phyloP scores from a whole-genome alignment of 2,329 filamentous ascomycete genomes.

The Ophiostoma angusticollis region DNA sequence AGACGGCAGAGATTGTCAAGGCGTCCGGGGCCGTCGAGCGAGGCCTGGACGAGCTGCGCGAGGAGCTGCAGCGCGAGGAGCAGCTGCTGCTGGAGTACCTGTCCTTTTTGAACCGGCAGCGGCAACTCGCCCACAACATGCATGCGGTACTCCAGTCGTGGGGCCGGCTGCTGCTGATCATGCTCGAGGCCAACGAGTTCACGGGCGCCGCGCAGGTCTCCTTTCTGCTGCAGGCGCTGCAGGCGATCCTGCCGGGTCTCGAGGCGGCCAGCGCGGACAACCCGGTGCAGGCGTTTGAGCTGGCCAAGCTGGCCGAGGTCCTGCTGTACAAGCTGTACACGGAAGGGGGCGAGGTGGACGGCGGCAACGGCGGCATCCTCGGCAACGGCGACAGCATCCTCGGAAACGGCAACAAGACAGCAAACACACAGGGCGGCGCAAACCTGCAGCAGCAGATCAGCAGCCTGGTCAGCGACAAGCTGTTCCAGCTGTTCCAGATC shows the following conservation, averaged over 20 bases:
- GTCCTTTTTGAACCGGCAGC: slow-evolving; percentile 48
- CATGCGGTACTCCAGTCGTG: slow-evolving; percentile 66
- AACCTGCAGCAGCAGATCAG: slow-evolving; percentile 29
- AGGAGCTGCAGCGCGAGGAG: slow-evolving; percentile 44
- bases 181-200: slow-evolving; percentile 72
- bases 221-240: slow-evolving; percentile 75
- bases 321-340: slow-evolving; percentile 61
- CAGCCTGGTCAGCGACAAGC: slow-evolving; percentile 73
- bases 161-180: slow-evolving; percentile 72
- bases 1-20: slow-evolving; percentile 46
- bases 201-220: slow-evolving; percentile 57
- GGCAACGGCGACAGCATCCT: neutral
- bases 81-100: slow-evolving; percentile 47
- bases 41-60: slow-evolving; percentile 28
- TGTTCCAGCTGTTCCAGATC: slow-evolving; percentile 83
- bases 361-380: neutral
- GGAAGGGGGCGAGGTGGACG: slow-evolving; percentile 18
- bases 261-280: slow-evolving; percentile 62
- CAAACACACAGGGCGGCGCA: slow-evolving; percentile 29
- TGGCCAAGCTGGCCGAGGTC: slow-evolving; percentile 63
- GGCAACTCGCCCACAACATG: slow-evolving; percentile 42
- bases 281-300: slow-evolving; percentile 56
- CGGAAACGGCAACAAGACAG: slow-evolving; percentile 17
- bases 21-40: neutral
- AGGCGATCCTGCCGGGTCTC: slow-evolving; percentile 77